Evolutionary conservation across 208 protist species (phyloP).

Genomic region (Trypanosoma cruzi): DNA sequence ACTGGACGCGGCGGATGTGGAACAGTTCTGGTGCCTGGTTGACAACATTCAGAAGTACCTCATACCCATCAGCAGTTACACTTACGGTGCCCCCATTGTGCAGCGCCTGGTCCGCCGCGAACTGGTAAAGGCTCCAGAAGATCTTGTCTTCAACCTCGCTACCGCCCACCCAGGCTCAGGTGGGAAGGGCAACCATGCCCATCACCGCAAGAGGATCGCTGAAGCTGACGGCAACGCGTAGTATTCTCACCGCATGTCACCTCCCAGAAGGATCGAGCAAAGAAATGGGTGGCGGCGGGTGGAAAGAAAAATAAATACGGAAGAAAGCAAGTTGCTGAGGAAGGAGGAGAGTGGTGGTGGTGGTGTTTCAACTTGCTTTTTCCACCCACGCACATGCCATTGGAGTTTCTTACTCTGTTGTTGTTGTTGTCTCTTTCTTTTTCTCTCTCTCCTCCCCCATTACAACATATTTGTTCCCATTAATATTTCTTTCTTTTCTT

Average conservation of each 20-base stretch:
- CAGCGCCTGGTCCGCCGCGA: slow-evolving; percentile 88
- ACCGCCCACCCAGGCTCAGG: neutral
- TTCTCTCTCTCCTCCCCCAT: too few species aligned
- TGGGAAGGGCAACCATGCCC: slow-evolving; percentile 13
- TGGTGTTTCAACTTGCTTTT: too few species aligned
- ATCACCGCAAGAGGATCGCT: slow-evolving; percentile 6
- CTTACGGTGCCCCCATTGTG: slow-evolving; percentile 97
- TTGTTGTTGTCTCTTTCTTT: too few species aligned
- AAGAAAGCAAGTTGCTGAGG: too few species aligned
- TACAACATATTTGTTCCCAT: too few species aligned
- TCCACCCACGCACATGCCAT: too few species aligned
- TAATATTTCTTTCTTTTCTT: too few species aligned
- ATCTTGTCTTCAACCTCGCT: slow-evolving; percentile 24
- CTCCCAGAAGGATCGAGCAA: too few species aligned
- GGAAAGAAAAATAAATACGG: too few species aligned
- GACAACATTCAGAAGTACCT: slow-evolving; percentile 92
- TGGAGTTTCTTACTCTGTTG: too few species aligned
- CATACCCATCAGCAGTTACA: slow-evolving; percentile 92
- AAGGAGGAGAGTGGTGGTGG: too few species aligned
- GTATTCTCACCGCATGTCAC: slow-evolving; percentile 19
- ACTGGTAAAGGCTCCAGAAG: slow-evolving; percentile 62
- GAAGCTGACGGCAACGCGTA: neutral
- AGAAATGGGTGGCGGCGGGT: too few species aligned
- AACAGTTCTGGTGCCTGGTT: slow-evolving; percentile 78
- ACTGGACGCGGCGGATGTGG: slow-evolving; percentile 89